Conservation (phyloP, 371 early-diverging fungal genomes). For the Mortierella sp. region DNA sequence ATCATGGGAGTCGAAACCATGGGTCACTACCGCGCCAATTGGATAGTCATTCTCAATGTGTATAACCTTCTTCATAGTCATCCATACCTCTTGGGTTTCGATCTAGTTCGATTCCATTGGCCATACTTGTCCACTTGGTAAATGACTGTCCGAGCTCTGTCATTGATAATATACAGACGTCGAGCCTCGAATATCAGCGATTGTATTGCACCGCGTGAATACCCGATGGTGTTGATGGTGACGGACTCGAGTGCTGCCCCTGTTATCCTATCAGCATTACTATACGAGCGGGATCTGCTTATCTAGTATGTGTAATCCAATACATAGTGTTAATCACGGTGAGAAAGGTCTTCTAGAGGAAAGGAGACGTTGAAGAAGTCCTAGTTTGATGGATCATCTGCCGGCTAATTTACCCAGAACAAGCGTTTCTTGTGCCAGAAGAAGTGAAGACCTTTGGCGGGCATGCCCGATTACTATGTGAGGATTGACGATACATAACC, state of each 20-base stretch:
- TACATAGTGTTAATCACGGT: too few species aligned
- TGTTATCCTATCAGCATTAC: constrained; percentile 38
- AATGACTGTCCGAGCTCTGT: constrained; percentile 70
- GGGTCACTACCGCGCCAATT: too few species aligned
- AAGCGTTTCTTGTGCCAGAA: constrained; percentile 67
- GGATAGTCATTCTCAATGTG: too few species aligned
- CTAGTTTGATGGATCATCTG: too few species aligned
- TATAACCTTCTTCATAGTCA: too few species aligned
- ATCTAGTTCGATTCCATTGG: constrained; percentile 62
- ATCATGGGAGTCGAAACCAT: background rate
- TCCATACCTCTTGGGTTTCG: constrained; percentile 48
- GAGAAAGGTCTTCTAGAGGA: too few species aligned
- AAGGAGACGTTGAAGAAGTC: too few species aligned
- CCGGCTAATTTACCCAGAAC: constrained; percentile 58
- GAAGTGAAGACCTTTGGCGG: constrained; percentile 61
- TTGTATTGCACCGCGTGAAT: constrained; percentile 63
- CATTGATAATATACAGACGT: constrained; percentile 64
- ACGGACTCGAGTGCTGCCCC: constrained; percentile 63
- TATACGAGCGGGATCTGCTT: constrained; percentile 49
- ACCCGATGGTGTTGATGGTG: constrained; percentile 69
- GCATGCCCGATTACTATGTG: background rate
- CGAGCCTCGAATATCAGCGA: constrained; percentile 67
- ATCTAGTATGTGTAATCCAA: constrained; percentile 45
- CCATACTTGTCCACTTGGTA: constrained; percentile 78
- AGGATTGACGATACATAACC: too few species aligned